Base-by-base conservation (phyloP, 192 early-diverging fungal species). In the Chytriomyces sp. region DNA sequence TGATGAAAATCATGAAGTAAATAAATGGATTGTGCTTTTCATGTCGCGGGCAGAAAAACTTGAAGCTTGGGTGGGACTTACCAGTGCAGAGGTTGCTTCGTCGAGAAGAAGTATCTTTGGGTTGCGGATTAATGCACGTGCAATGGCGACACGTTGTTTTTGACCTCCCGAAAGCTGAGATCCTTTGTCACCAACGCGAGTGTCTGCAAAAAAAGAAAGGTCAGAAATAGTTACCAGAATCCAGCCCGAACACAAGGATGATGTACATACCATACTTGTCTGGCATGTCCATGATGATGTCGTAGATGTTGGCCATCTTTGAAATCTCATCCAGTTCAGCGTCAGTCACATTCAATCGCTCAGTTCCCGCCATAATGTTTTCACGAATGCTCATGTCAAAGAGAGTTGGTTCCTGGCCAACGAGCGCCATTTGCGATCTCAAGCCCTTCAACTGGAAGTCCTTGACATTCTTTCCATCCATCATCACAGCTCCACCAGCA, bases 271-370 rank as follows among this genome's bases (percentile, higher is more conserved):
- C 91, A 90, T 63, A 83, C 83, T 72, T 93, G 91, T 13, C 91
- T 11, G 95, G 94, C 16, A 97, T 82, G 76, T 91, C 88, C 6
- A 76, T 69, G 74, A 92, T 89, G 64, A 92, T 92, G 9, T 86
- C 82, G 68, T 91, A 86, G 65, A 89, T 84, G 76, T 93, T 93
- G 66, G 94, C 94, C 66, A 88, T 82, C n/a, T 80, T 80, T 9
- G 94, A 93, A 0, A 91, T 93, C 6, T 81, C 70, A 61, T 87
- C 77, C 50, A 97, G 89, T 20, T 89, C 82, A 7, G 82, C 83
- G 67, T 92, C 82, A 0, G 91, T 65, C 26, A 80, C 64, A 53
- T 82, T 49, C n/a, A 11, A 5, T 64, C 69, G 45, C 28, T 84
- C 73, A 8, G 80, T 64, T 16, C 86, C 85, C 49, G 93, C 86